These are phyloP conservation scores for Ceratocystis cacaofunesta DNA, from an alignment of 2,329 filamentous ascomycete genomes.

Conservation along the genomic window DNA sequence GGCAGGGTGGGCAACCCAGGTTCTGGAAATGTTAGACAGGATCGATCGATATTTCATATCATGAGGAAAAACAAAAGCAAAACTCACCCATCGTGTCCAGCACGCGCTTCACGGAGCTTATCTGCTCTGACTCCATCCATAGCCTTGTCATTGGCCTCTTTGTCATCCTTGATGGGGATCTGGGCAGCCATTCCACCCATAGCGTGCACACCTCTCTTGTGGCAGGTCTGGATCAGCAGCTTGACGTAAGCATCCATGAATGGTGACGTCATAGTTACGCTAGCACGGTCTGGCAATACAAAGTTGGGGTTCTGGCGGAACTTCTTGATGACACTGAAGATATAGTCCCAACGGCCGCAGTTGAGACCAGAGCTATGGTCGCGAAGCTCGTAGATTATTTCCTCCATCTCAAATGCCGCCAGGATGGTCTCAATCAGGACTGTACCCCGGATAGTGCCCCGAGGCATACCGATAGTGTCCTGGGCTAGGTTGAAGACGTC, in stretches of 20 bases:
- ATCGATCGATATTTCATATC: background rate
- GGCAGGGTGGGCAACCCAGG: constrained; percentile 94
- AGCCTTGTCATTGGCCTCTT: constrained; percentile 76
- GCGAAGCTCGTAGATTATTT: constrained; percentile 98
- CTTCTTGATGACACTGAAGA: constrained; percentile 99
- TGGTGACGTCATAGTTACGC: constrained; percentile 92
- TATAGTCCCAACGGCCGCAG: constrained; percentile 99
- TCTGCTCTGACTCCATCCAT: constrained; percentile 89
- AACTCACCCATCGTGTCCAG: constrained; percentile 64
- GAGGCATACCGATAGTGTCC: constrained; percentile 76
- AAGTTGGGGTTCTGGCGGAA: constrained; percentile 92
- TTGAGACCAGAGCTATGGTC: constrained; percentile 94
- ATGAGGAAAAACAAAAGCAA: constrained; percentile 3
- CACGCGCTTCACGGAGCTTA: constrained; percentile 89
- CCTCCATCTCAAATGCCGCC: constrained; percentile 98
- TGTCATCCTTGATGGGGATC: constrained; percentile 95
- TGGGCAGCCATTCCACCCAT: constrained; percentile 99
- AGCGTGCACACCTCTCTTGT: constrained; percentile 89
- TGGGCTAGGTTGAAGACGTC: constrained; percentile 93
- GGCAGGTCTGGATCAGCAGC: constrained; percentile 95
- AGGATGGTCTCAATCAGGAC: constrained; percentile 96
- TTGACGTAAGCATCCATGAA: constrained; percentile 98
- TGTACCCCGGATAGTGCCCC: constrained; percentile 86
- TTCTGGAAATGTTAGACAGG: constrained; percentile 27
- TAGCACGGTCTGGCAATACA: constrained; percentile 77